Base-by-base conservation (phyloP, 2,329 filamentous ascomycete species). In the Ophiobolus disseminans region DNA sequence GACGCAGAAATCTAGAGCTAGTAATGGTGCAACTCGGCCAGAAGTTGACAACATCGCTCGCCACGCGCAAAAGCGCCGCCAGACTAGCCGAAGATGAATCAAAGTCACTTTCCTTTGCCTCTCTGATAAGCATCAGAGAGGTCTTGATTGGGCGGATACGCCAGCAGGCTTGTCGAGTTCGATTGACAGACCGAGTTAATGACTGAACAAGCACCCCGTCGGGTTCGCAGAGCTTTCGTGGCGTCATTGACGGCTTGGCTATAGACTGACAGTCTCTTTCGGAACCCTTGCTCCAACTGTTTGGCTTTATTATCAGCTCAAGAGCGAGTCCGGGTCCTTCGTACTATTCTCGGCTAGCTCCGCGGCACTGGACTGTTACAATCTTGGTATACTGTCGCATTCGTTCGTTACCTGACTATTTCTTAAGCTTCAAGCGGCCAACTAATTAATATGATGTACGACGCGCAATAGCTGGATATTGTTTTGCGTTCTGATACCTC, bases 21-120 rank as follows among this genome's bases (percentile, higher is more conserved):
- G 46, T 40, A 28, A 63, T 63, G 60, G 46, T 63, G 60, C 60
- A 63, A 63, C 39, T 26, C 20, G 20, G 34, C 30, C 40, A 16
- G 37, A 14, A 17, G 17, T 26, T 63, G 58, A 61, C 60, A 63
- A 63, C 57, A 63, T 59, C 32, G 7, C 40, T 42, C 17, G 17
- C 32, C 36, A n/a, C 23, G 21, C 40, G 22, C 37, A 45, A 40
- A 32, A 43, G 14, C 40, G 37, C 26, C 45, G 41, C 45, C 44
- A 48, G 45, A 30, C 39, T 52, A 40, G 53, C 40, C 45, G 25
- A 32, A 25, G 25, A 21, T 39, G 42, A 39, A 41, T 13, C 39
- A 21, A 31, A 40, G 20, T 30, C 42, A 44, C 39, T 20, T 19
- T 34, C 14, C 9, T 3, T 36, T 26, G 35, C 21, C 34, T 17